Evolutionary conservation across 306 rosid genomes (phyloP), one percentile per base, ranked within the genome.

Genomic region (Cicer pinnatifidum): DNA sequence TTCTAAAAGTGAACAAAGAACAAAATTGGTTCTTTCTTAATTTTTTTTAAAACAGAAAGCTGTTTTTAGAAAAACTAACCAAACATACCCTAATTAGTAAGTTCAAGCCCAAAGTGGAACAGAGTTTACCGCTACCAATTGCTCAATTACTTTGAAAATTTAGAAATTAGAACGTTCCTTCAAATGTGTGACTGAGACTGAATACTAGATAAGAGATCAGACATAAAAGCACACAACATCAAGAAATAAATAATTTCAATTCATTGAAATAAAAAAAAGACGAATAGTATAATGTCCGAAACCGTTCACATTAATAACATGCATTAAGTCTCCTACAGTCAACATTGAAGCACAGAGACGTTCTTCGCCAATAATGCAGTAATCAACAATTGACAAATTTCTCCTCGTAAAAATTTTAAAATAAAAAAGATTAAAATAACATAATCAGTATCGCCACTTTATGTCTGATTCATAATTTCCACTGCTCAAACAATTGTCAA

Each of bases 81-180:
- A 28, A 28, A 28, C 35, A 28, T 28, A 28, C 35, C 35, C 35
- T 28, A 28, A 28, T 28, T 28, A 28, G 35, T 28, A 28, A 28
- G 35, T 28, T 3, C 35, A 58, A 23, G 2, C 40, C 16, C 11
- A 35, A 69, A 52, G 11, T 12, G 1, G 3, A 38, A 52, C 17
- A 60, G 41, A 66, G 19, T 38, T 23, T 61, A 28, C 44, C 16
- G 67, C 3, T 0, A 15, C 10, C 16, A 67, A 39, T 59, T 28
- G 37, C 65, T 56, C 41, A 72, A 71, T 51, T 37, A 51, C 60
- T 40, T 40, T 40, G 9, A 76, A 75, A 23, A 43, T n/a, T 51
- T 43, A 11, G 13, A 61, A 44, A 66, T 19, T 9, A 67, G 0
- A 66, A 66, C 7, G 11, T 19, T 50, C 58, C 66, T 28, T 37